phyloP scores from a whole-genome alignment of 306 rosid genomes.

The Comarum palustre region DNA sequence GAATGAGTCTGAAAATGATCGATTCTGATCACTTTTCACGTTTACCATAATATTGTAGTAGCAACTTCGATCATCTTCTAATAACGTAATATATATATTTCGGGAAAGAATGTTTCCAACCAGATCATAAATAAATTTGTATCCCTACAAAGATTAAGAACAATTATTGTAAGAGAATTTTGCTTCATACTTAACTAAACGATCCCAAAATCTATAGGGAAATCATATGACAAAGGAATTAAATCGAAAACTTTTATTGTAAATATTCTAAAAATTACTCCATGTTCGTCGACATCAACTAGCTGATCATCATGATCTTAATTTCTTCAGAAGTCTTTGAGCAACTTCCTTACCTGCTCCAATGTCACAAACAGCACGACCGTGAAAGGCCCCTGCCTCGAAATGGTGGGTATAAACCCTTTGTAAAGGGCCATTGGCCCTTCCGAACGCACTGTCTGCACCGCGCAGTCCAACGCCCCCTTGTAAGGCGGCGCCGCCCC shows the following conservation, averaged over 20 bases:
- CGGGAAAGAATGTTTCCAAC: neutral
- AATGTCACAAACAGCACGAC: conserved; percentile 72
- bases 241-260: neutral
- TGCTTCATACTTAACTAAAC: neutral
- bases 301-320: neutral
- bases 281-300: conserved; percentile 23
- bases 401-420: conserved; percentile 71
- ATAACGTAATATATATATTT: neutral
- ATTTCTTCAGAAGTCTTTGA: conserved; percentile 57
- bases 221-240: neutral
- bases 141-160: neutral
- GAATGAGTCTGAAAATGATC: neutral
- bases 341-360: conserved; percentile 70
- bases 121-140: neutral
- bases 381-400: conserved; percentile 79
- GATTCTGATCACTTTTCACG: too few species aligned
- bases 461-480: conserved; percentile 65
- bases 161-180: neutral
- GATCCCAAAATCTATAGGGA: neutral
- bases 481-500: conserved; percentile 57
- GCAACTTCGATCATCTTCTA: neutral
- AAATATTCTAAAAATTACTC: conserved; percentile 1
- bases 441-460: conserved; percentile 67
- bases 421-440: conserved; percentile 72
- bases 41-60: neutral